A percentile compares a stretch with the other conserved stretches of the same genome.
These are phyloP conservation scores for Fusarium humuli DNA, from an alignment of 2,329 filamentous ascomycete species.

Conservation along the genomic window DNA sequence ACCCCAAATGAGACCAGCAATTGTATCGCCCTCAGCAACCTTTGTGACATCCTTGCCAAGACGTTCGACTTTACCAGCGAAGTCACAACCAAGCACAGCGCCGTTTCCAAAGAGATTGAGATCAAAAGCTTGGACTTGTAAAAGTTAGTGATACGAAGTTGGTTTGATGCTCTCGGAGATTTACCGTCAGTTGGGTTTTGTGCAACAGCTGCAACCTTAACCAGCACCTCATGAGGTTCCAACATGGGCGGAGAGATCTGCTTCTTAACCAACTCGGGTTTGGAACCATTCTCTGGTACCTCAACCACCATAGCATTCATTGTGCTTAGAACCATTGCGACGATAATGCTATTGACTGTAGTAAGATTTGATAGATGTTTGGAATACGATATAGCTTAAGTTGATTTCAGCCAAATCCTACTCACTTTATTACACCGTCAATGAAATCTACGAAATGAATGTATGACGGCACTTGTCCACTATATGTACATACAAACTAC, in stretches of 20 bases:
- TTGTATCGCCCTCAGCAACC: constrained; percentile 34
- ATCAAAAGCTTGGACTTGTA: constrained; percentile 51
- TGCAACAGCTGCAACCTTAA: constrained; percentile 40
- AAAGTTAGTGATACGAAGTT: neutral
- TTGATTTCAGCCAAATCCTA: neutral
- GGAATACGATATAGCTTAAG: neutral
- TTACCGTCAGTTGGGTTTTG: constrained; percentile 47
- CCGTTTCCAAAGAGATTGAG: constrained; percentile 53
- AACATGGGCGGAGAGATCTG: constrained; percentile 18
- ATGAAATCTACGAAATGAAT: constrained; percentile 1
- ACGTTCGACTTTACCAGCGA: constrained; percentile 51
- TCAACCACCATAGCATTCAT: constrained; percentile 37
- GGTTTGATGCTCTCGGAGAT: neutral
- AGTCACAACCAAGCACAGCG: constrained; percentile 54
- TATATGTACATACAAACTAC: neutral
- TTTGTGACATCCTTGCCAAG: constrained; percentile 45
- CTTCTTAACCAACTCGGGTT: constrained; percentile 31
- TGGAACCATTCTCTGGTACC: constrained; percentile 26
- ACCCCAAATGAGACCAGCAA: constrained; percentile 48
- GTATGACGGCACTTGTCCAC: constrained; percentile 10
- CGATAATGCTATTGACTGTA: neutral
- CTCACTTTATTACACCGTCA: neutral
- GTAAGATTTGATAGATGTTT: neutral
- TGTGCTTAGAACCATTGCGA: constrained; percentile 24
- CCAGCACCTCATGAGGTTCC: constrained; percentile 40